These are phyloP conservation scores for Ogataea trehaloabstinens DNA, from an alignment of 805 yeast species.

Conservation along the genomic window DNA sequence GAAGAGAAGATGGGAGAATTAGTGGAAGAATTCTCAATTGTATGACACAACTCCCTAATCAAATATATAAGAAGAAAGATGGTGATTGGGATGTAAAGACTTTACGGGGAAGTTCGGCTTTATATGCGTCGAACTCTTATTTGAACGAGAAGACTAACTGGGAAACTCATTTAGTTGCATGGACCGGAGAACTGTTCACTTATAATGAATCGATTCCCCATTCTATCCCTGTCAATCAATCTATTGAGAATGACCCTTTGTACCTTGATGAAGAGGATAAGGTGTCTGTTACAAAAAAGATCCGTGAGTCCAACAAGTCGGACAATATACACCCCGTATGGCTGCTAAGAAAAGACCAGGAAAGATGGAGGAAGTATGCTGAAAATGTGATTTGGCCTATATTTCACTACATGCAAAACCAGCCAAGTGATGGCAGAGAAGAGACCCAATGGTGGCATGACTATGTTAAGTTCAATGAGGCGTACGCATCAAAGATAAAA, in stretches of 20 bases:
- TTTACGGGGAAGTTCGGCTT: slow-evolving; percentile 79
- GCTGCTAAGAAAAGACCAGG: slow-evolving; percentile 76
- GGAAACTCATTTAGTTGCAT: slow-evolving; percentile 86
- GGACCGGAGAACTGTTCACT: slow-evolving; percentile 85
- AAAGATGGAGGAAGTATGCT: slow-evolving; percentile 85
- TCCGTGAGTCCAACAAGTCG: slow-evolving; percentile 45
- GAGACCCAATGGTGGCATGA: slow-evolving; percentile 80
- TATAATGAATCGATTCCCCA: slow-evolving; percentile 25
- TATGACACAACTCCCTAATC: slow-evolving; percentile 66
- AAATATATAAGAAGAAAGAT: slow-evolving; percentile 43
- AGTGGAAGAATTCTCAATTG: slow-evolving; percentile 69
- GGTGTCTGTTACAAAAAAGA: slow-evolving; percentile 42
- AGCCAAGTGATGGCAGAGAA: slow-evolving; percentile 63
- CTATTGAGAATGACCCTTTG: slow-evolving; percentile 55
- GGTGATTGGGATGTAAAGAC: slow-evolving; percentile 59
- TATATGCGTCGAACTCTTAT: slow-evolving; percentile 71
- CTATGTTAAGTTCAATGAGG: slow-evolving; percentile 87
- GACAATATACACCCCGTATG: slow-evolving; percentile 80
- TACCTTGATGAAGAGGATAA: slow-evolving; percentile 59
- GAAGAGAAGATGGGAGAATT: slow-evolving; percentile 15
- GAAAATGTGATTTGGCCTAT: slow-evolving; percentile 93
- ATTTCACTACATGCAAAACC: slow-evolving; percentile 86
- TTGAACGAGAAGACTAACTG: slow-evolving; percentile 67
- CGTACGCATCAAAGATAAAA: slow-evolving; percentile 76
- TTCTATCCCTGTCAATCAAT: slow-evolving; percentile 23